A percentile compares a stretch with the other conserved stretches of the same genome.
Evolutionary conservation across 2,329 filamentous ascomycete genomes (phyloP).

Genomic region (Hypoxylon sp.): DNA sequence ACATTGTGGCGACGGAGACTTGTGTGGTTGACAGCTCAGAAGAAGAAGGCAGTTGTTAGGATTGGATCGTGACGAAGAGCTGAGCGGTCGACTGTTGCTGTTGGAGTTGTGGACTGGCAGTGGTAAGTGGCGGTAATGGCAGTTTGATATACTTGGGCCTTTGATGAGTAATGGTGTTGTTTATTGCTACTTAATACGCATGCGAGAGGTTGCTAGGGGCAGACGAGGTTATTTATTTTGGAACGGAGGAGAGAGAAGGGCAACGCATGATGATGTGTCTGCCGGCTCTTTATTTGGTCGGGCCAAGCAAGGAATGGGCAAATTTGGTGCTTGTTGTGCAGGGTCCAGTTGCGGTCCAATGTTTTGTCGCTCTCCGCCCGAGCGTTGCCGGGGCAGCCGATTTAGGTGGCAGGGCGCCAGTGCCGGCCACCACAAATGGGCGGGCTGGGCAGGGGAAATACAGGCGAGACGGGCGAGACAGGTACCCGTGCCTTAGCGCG

Average conservation of each 20-base stretch:
- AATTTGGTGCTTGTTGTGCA: slow-evolving; percentile 30
- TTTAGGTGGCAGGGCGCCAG: background rate
- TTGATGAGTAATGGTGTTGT: slow-evolving; percentile 24
- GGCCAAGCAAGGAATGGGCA: slow-evolving; percentile 31
- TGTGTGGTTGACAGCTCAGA: background rate
- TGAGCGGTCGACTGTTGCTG: slow-evolving; percentile 14
- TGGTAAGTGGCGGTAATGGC: background rate
- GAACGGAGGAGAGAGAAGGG: slow-evolving; percentile 22
- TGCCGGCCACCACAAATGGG: too few species aligned
- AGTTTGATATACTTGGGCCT: slow-evolving; percentile 7
- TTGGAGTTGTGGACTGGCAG: background rate
- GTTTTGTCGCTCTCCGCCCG: slow-evolving; percentile 27
- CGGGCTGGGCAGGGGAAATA: background rate
- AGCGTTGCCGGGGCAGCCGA: slow-evolving; percentile 42
- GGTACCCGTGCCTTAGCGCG: too few species aligned
- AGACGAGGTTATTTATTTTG: slow-evolving; percentile 32
- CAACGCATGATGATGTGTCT: slow-evolving; percentile 42
- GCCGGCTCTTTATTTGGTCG: slow-evolving; percentile 31
- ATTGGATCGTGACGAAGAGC: slow-evolving; percentile 5
- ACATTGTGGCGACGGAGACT: slow-evolving; percentile 22
- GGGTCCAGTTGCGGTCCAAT: slow-evolving; percentile 33
- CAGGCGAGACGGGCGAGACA: background rate
- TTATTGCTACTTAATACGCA: slow-evolving; percentile 25
- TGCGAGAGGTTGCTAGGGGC: slow-evolving; percentile 31
- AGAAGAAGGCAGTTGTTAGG: slow-evolving; percentile 1